phyloP scores from a whole-genome alignment of 352 stramenopile genomes.

The Globisporangium cylindrosporum region DNA sequence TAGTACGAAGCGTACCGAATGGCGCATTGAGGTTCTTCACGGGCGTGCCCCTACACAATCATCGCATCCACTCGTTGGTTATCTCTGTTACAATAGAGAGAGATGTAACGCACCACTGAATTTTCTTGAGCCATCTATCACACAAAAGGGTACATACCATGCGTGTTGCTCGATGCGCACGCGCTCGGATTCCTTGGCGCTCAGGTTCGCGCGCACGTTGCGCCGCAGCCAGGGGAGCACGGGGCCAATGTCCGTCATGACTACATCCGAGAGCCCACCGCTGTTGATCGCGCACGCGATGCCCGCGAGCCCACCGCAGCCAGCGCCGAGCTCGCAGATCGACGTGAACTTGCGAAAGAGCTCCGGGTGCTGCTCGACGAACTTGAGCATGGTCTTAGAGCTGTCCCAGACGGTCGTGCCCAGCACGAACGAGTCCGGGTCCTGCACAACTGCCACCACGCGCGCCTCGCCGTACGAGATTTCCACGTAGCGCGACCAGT shows the following conservation, averaged over 20 bases:
- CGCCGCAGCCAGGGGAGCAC: slow-evolving; percentile 75
- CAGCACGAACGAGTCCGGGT: slow-evolving; percentile 80
- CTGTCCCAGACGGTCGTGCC: slow-evolving; percentile 84
- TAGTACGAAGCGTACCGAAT: slow-evolving; percentile 29
- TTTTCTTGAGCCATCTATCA: no score
- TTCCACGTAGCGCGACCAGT: slow-evolving; percentile 75
- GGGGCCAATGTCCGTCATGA: slow-evolving; percentile 75
- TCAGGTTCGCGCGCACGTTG: slow-evolving; percentile 68
- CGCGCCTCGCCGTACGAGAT: slow-evolving; percentile 40
- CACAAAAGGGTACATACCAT: slow-evolving; percentile 26
- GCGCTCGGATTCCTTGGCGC: slow-evolving; percentile 48
- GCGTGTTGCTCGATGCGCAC: slow-evolving; percentile 58
- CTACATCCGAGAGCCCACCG: slow-evolving; percentile 49
- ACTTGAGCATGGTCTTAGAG: slow-evolving; percentile 85
- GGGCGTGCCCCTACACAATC: slow-evolving; percentile 50
- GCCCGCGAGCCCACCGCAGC: slow-evolving; percentile 66
- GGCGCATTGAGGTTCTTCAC: slow-evolving; percentile 47
- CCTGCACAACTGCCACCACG: slow-evolving; percentile 61
- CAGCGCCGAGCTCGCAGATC: slow-evolving; percentile 75
- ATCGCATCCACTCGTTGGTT: background rate
- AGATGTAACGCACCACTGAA: no score
- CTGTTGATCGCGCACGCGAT: slow-evolving; percentile 73
- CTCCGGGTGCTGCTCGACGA: slow-evolving; percentile 60
- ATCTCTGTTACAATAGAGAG: no score
- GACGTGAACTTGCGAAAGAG: slow-evolving; percentile 54